These are phyloP conservation scores for Colletotrichum sp. DNA, from an alignment of 2,329 filamentous ascomycete species.

Conservation along the genomic window DNA sequence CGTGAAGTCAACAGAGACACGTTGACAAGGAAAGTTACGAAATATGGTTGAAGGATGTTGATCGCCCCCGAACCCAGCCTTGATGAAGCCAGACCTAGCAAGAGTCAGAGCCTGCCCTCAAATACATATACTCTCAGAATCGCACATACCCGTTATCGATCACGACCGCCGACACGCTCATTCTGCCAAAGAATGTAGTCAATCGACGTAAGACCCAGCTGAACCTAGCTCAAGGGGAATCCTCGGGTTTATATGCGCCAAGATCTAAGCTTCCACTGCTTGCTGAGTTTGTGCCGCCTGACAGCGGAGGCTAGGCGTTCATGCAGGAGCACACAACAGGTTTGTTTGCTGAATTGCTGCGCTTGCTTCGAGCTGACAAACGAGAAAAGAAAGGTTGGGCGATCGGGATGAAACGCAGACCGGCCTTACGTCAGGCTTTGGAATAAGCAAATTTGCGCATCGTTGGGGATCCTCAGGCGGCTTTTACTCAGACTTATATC, in stretches of 20 bases:
- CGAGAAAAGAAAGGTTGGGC: not conserved
- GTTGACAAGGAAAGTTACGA: not conserved
- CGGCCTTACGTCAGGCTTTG: not conserved
- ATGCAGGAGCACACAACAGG: not conserved
- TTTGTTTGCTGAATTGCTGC: not conserved
- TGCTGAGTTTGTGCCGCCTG: not conserved
- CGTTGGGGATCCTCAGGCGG: not conserved
- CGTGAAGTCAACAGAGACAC: not conserved
- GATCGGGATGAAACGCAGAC: not conserved
- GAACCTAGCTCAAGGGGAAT: not conserved
- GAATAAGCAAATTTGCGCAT: not conserved
- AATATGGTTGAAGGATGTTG: not conserved
- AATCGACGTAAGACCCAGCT: not conserved
- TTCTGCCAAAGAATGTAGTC: not conserved
- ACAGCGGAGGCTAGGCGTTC: not conserved
- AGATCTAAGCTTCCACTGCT: not conserved
- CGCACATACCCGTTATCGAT: not conserved
- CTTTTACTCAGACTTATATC: not conserved
- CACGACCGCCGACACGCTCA: not conserved
- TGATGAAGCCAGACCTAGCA: not conserved
- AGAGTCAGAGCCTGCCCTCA: fast-evolving
- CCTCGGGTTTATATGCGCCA: not conserved
- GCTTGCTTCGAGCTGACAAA: not conserved
- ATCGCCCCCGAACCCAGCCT: not conserved
- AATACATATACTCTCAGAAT: no score